Evolutionary conservation across 768 basidiomycete species (phyloP).

Genomic region (Phylloporus scabripes): DNA sequence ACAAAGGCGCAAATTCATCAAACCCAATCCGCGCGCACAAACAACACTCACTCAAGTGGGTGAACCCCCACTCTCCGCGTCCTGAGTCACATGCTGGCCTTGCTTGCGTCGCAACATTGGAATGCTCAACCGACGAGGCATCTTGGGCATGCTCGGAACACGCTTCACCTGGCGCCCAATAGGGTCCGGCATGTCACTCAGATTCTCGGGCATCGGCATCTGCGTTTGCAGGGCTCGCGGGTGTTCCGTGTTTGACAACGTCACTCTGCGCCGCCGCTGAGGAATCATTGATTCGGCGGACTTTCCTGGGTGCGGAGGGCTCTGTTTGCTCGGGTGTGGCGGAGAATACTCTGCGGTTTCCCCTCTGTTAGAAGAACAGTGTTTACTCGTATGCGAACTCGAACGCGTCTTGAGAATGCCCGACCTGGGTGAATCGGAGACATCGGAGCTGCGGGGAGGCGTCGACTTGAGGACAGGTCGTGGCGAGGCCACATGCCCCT

Average conservation of each 20-base stretch:
- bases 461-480: conserved; percentile 1
- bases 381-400: conserved; percentile 4
- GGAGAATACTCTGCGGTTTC: neutral
- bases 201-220: neutral
- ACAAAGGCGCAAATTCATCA: too few relatives aligned
- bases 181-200: neutral
- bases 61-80: neutral
- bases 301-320: neutral
- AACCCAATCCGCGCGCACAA: too few relatives aligned
- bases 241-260: conserved; percentile 14
- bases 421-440: conserved; percentile 6
- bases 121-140: conserved; percentile 27
- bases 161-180: conserved; percentile 7
- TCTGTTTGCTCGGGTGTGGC: conserved; percentile 4
- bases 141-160: conserved; percentile 18
- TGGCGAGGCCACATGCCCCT: neutral
- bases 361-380: neutral
- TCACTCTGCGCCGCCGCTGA: conserved; percentile 17
- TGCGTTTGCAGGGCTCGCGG: neutral
- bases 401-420: conserved; percentile 15
- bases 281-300: neutral
- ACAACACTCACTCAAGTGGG: neutral
- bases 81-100: conserved; percentile 8
- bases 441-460: conserved; percentile 4
- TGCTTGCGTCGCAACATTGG: conserved; percentile 27